Conservation (phyloP, 1,284 basidiomycete genomes). For the Anthracocystis walkeri region DNA sequence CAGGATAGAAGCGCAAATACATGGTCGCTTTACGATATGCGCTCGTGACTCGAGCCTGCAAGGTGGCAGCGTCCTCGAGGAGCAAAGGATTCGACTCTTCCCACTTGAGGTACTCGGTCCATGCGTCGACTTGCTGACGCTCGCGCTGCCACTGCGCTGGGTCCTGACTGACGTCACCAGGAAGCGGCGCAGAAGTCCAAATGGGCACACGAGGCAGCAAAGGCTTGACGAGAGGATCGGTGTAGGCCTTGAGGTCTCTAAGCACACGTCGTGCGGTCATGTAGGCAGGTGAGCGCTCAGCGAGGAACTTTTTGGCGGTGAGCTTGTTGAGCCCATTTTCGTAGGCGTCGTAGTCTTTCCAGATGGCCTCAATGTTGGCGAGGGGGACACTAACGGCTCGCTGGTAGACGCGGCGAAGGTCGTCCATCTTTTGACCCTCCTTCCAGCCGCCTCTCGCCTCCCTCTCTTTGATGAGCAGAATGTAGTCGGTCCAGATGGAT, state of each 20-base stretch:
- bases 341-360: constrained; percentile 94
- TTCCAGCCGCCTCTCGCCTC: constrained; percentile 79
- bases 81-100: constrained; percentile 94
- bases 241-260: constrained; percentile 78
- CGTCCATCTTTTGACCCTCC: constrained; percentile 93
- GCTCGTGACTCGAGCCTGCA: constrained; percentile 80
- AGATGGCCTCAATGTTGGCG: constrained; percentile 90
- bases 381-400: constrained; percentile 92
- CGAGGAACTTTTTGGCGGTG: constrained; percentile 94
- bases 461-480: constrained; percentile 84
- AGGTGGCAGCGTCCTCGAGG: constrained; percentile 78
- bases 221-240: constrained; percentile 71
- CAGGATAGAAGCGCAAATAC: constrained; percentile 91
- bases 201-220: constrained; percentile 59
- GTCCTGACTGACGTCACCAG: constrained; percentile 74
- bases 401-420: constrained; percentile 89
- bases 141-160: constrained; percentile 73
- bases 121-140: constrained; percentile 80
- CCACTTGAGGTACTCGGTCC: constrained; percentile 94
- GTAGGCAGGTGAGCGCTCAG: constrained; percentile 82
- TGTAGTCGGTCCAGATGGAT: constrained; percentile 76
- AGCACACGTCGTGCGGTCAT: constrained; percentile 94
- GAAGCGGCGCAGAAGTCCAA: constrained; percentile 48
- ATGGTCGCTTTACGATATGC: constrained; percentile 89
- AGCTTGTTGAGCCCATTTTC: constrained; percentile 91